Evolutionary conservation across 1,139 yeast species (phyloP).

Genomic region (Lodderomyces metapsilosis): DNA sequence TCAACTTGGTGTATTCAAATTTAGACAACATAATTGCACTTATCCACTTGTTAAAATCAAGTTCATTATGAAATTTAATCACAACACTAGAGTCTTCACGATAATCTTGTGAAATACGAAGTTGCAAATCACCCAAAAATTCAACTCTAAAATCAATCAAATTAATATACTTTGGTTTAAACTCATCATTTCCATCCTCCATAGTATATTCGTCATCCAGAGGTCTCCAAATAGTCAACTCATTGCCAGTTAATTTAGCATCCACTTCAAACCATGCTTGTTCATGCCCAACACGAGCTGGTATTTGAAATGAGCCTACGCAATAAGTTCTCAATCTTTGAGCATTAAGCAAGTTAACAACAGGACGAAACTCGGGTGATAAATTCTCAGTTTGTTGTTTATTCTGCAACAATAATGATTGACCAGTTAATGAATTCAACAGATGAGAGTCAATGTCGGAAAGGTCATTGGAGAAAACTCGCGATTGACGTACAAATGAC

Average conservation of each 20-base stretch:
- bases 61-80: conserved; percentile 30
- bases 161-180: conserved; percentile 48
- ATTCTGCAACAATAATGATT: conserved; percentile 22
- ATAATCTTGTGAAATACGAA: conserved; percentile 41
- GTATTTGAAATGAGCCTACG: conserved; percentile 30
- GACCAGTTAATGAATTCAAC: conserved; percentile 14
- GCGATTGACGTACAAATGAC: conserved; percentile 37
- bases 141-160: conserved; percentile 45
- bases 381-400: conserved; percentile 26
- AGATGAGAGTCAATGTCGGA: conserved; percentile 18
- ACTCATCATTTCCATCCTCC: conserved; percentile 30
- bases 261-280: conserved; percentile 38
- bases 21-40: conserved; percentile 47
- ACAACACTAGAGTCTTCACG: conserved; percentile 32
- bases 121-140: conserved; percentile 20
- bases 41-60: conserved; percentile 43
- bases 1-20: conserved; percentile 50
- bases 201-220: conserved; percentile 21
- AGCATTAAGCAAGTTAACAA: conserved; percentile 42
- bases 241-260: conserved; percentile 51
- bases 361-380: conserved; percentile 41
- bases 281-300: conserved; percentile 13
- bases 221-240: conserved; percentile 49
- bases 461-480: conserved; percentile 27
- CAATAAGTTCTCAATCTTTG: conserved; percentile 41